Evolutionary conservation across 495 filamentous ascomycete genomes (phyloP).

Genomic region (Hypoxylon lenormandii): DNA sequence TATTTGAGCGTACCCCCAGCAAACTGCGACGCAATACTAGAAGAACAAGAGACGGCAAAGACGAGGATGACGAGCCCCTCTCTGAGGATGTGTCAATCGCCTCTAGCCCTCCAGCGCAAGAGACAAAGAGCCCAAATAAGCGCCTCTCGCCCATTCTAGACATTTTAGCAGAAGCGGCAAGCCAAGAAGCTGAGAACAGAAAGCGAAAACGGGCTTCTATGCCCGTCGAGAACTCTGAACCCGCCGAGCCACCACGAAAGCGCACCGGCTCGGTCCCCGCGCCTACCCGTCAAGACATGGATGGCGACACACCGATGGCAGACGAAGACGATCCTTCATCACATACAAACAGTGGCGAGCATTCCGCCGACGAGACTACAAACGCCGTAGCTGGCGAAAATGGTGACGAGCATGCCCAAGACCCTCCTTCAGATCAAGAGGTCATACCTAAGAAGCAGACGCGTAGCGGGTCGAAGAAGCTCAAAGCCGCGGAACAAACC

Average conservation of each 20-base stretch:
- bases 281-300: conserved; percentile 45
- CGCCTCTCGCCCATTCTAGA: conserved; percentile 44
- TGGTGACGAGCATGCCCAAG: conserved; percentile 43
- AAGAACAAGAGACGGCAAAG: conserved; percentile 51
- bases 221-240: conserved; percentile 58
- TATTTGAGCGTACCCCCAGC: conserved; percentile 72
- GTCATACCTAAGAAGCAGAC: conserved; percentile 55
- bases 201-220: conserved; percentile 65
- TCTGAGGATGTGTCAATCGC: conserved; percentile 59
- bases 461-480: conserved; percentile 56
- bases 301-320: conserved; percentile 58
- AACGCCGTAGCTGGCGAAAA: conserved; percentile 40
- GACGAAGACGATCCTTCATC: conserved; percentile 59
- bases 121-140: conserved; percentile 36
- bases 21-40: conserved; percentile 66
- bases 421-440: conserved; percentile 47
- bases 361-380: conserved; percentile 57
- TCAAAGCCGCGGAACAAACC: conserved; percentile 52
- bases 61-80: conserved; percentile 55
- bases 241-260: conserved; percentile 68
- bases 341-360: conserved; percentile 56
- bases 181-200: conserved; percentile 58
- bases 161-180: conserved; percentile 44
- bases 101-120: conserved; percentile 48
- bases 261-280: conserved; percentile 65